Evolutionary conservation across 345 rosid species (phyloP), one percentile per base, ranked within the genome.

Genomic region (Eucalyptus cloeziana): DNA sequence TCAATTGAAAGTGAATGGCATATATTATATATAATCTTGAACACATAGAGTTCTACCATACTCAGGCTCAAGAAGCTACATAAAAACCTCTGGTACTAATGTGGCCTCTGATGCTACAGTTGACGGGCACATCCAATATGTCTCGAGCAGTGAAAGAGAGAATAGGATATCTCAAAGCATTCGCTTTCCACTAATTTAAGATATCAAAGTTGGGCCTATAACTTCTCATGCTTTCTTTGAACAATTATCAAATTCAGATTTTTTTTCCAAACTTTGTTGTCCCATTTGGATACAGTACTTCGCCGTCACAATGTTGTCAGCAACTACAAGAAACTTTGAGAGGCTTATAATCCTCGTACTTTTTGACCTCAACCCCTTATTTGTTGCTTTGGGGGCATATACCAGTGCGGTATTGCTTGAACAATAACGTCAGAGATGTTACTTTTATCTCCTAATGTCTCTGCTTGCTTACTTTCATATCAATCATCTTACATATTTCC

Each of bases 31-130:
- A 85, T 91, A 91, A 87, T 90, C 87, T 49, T 19, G 90, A 21
- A 51, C 64, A 33, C 89, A 83, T 27, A 30, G 13, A 56, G 30
- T 56, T 91, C 87, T 37, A 91, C 89, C 8, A 76, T 22, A 24
- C 13, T 51, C 10, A 86, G 89, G 3, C 88, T 90, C 37, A 91
- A 13, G 1, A 52, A 87, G 88, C 88, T 90, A 44, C 51, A 27
- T n/a, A 90, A 89, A 44, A 10, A 45, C 87, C 22, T 7, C 88
- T 25, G 0, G 40, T 16, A 31, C 90, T 62, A 85, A 90, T 5
- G 89, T 21, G 86, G 62, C 50, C 86, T 90, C 56, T 3, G 64
- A 90, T 27, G 90, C 88, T 58, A 91, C 19, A 3, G 81, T 90
- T 30, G 89, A 87, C 86, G 5, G 16, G 86, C 33, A 87, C 51